These are phyloP conservation scores for Exophiala mesophila DNA, from an alignment of 2,329 filamentous ascomycete species.

Conservation along the genomic window DNA sequence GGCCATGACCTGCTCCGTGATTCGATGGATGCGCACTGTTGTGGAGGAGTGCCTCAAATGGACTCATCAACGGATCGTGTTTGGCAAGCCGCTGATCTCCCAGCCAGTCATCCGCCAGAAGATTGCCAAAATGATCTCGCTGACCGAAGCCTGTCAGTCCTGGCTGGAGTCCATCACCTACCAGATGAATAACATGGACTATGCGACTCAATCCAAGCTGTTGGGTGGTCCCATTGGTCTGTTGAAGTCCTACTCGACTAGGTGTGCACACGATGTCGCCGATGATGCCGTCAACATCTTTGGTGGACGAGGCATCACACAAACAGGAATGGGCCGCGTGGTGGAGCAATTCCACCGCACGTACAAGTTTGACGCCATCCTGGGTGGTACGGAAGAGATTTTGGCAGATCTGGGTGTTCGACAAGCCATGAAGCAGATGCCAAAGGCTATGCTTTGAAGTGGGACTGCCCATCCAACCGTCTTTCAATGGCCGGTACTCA, in stretches of 20 bases:
- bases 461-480: neutral
- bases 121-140: constrained; percentile 63
- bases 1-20: constrained; percentile 61
- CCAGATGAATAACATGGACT: constrained; percentile 53
- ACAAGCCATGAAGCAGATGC: constrained; percentile 76
- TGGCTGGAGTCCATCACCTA: constrained; percentile 49
- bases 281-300: constrained; percentile 66
- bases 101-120: constrained; percentile 70
- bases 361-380: constrained; percentile 57
- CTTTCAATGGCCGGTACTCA: constrained; percentile 41
- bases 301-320: constrained; percentile 68
- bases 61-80: constrained; percentile 73
- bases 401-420: constrained; percentile 64
- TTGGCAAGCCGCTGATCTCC: constrained; percentile 64
- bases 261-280: constrained; percentile 67
- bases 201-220: constrained; percentile 41
- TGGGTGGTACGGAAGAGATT: constrained; percentile 68
- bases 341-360: constrained; percentile 62
- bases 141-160: constrained; percentile 65
- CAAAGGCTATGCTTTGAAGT: constrained; percentile 64
- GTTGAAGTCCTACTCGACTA: constrained; percentile 66
- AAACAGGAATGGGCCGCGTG: constrained; percentile 64
- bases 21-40: constrained; percentile 56
- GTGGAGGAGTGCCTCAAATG: constrained; percentile 66
- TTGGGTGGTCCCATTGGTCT: constrained; percentile 68